phyloP scores from a whole-genome alignment of 176 grass and related monocot genomes.

The Rhynchospora tenuis region DNA sequence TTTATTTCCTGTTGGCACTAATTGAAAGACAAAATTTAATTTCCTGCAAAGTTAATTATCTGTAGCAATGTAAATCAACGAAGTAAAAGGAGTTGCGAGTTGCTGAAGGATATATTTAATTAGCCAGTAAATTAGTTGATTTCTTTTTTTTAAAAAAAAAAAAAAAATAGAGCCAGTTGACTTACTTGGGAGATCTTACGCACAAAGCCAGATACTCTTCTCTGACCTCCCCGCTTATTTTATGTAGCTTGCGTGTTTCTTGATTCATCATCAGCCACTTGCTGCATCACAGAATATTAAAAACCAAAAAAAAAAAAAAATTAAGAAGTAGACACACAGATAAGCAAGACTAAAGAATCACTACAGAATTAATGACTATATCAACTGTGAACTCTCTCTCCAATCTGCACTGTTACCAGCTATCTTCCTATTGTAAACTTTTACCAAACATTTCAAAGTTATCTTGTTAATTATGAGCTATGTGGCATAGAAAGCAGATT shows the following conservation, averaged over 20 bases:
- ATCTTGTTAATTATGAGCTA: too few species aligned
- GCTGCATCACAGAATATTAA: slow-evolving; percentile 38
- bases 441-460: not conserved
- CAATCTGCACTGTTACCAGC: too few species aligned
- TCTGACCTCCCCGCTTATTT: slow-evolving; percentile 84
- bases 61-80: not conserved
- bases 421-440: not conserved
- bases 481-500: too few species aligned
- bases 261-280: slow-evolving; percentile 99
- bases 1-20: not conserved
- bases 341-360: not conserved
- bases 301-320: not conserved
- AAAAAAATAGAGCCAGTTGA: too few species aligned
- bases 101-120: not conserved
- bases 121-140: not conserved
- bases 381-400: too few species aligned
- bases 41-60: too few species aligned
- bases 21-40: not conserved
- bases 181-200: slow-evolving; percentile 69
- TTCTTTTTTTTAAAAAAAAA: not conserved
- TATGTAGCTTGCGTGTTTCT: slow-evolving; percentile 89
- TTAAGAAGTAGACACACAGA: not conserved
- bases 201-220: slow-evolving; percentile 78
- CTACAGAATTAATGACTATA: too few species aligned
- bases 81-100: not conserved